Evolutionary conservation across 1,139 yeast species (phyloP).

Genomic region (Suhomyces panamericanus): DNA sequence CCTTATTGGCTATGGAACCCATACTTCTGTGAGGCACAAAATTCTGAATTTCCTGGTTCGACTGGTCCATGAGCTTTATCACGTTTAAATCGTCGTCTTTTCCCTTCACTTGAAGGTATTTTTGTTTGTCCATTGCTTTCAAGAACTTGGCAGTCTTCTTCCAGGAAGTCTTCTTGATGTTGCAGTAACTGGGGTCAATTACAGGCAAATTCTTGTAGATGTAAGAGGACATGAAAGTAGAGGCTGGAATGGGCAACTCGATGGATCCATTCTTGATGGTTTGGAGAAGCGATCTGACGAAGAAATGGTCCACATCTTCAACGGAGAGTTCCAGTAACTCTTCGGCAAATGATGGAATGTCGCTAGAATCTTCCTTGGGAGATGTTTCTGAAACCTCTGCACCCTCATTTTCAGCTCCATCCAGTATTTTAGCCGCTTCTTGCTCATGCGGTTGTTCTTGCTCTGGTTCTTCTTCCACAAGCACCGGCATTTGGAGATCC

Average conservation of each 20-base stretch:
- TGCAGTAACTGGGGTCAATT: slow-evolving; percentile 52
- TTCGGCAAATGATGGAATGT: slow-evolving; percentile 27
- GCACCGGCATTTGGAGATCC: slow-evolving; percentile 12
- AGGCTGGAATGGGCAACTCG: slow-evolving; percentile 63
- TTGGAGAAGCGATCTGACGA: slow-evolving; percentile 66
- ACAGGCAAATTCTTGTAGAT: slow-evolving; percentile 71
- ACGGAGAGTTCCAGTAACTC: slow-evolving; percentile 43
- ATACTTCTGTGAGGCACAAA: slow-evolving; percentile 64
- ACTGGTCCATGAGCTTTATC: slow-evolving; percentile 47
- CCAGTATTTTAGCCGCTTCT: neutral
- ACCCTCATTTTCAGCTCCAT: slow-evolving; percentile 6
- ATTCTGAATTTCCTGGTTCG: slow-evolving; percentile 49
- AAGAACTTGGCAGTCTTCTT: slow-evolving; percentile 83
- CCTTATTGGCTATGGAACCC: slow-evolving; percentile 22
- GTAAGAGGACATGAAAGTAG: slow-evolving; percentile 71
- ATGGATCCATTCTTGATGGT: slow-evolving; percentile 61
- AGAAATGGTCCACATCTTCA: slow-evolving; percentile 78
- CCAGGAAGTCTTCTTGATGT: slow-evolving; percentile 83
- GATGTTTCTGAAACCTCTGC: slow-evolving; percentile 14
- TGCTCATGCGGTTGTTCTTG: slow-evolving; percentile 10
- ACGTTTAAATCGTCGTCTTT: slow-evolving; percentile 73
- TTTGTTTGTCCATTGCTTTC: slow-evolving; percentile 79
- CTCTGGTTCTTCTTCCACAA: slow-evolving; percentile 3
- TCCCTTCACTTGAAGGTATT: slow-evolving; percentile 66
- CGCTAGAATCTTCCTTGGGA: neutral